Evolutionary conservation across 2,329 filamentous ascomycete genomes (phyloP), one percentile per base, ranked within the genome.

Genomic region (Exophiala oligosperma): DNA sequence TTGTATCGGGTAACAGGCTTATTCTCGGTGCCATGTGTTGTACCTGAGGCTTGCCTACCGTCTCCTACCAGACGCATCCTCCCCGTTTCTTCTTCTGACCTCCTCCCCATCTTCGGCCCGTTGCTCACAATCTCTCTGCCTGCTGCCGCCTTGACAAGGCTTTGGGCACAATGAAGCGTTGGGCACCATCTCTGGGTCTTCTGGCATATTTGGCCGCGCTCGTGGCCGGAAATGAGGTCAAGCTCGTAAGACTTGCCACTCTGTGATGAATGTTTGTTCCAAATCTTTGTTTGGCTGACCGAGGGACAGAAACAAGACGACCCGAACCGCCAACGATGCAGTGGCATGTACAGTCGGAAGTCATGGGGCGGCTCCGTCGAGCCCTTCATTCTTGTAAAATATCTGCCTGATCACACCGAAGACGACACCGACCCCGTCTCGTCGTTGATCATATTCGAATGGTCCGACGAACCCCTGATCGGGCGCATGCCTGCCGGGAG

Each of bases 381-480:
- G 67, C 93, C 93, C 21, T 96, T 91, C 77, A 96, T 97, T 72
- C 82, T 89, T 66, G 83, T 91, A 72, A 91, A 91, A 71, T 95
- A 96, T 69, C 59, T 65, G 11, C 59, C 63, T 8, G 76, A 88
- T 41, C 81, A 84, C 63, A 74, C 79, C 74, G 77, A 82, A 57
- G 81, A 83, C 32, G 80, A 86, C 56, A 77, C 82, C 47, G 89
- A 96, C 71, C 88, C 90, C 4, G 79, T 91, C 44, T 88, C 92
- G 64, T 95, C 91, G 73, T 76, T 97, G 67, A 81, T 96, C 52
- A 88, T 99, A 63, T 99, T 96, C 73, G 93, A 99, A 76, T 99
- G 92, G 91, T 86, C 83, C 66, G 94, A 99, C 71, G 86, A 89
- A 71, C 77, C 84, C 52, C 80, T 93, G 55, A 86, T 99, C 64